Base-by-base conservation (phyloP, 2,329 filamentous ascomycete species). In the Rutstroemia sydowiana region DNA sequence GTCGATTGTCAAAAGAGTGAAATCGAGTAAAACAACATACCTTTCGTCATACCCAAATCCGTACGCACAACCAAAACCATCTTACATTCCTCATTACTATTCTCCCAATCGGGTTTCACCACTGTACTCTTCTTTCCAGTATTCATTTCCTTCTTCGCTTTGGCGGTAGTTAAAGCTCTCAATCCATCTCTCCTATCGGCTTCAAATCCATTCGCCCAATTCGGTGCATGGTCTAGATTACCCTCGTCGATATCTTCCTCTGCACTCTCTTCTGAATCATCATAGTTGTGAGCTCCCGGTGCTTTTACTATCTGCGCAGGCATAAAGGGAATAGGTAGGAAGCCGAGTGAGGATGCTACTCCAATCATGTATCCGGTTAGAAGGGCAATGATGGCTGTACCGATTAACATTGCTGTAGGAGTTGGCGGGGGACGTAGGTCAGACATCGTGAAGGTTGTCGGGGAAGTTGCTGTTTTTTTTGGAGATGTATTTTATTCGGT, bases 11-110 rank as follows among this genome's bases (percentile, higher is more conserved):
- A n/a, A n/a, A n/a, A n/a, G n/a, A 39, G 32, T 50, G 32, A 48
- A 55, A 28, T 32, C 53, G 39, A 21, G 23, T 26, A 26, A 32
- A 53, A 30, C 6, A 39, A 28, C 75, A 39, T 74, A 93, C 92
- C 92, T 73, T 95, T 97, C 9, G 87, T 93, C 93, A 98, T 98
- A 63, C 92, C 92, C 63, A 98, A 71, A 72, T 98, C 93, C 16
- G 89, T 95, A 66, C 93, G 75, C 51, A 97, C 92, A 3, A 95
- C 88, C 31, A 98, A 74, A 13, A 96, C 88, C 53, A 97, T 75
- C 73, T 97, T 97, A 74, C 92, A 95, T 69, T 96, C 91, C 70
- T 96, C 91, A 21, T 73, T 76, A 42, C 69, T 73, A 18, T 61
- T 61, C 46, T 65, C 64, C 44, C 5, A n/a, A 16, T 13, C 20